A percentile compares a stretch with the other conserved stretches of the same genome.
These are phyloP conservation scores for Pythium brassicae DNA, from an alignment of 352 stramenopile species.

Conservation along the genomic window DNA sequence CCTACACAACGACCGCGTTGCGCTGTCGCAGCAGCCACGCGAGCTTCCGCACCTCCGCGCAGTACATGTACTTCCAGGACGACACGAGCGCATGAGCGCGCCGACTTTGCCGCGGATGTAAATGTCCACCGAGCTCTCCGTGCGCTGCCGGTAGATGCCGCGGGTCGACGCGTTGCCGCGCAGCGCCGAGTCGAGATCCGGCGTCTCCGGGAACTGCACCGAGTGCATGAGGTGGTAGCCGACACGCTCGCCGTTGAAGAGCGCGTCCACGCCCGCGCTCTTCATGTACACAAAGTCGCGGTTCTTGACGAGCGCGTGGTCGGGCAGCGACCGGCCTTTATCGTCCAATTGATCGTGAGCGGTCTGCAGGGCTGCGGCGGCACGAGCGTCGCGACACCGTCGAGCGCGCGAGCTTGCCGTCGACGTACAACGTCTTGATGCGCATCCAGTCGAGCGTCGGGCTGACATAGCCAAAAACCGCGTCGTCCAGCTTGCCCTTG, in stretches of 20 bases:
- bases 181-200: slow-evolving; percentile 25
- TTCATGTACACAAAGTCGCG: slow-evolving; percentile 64
- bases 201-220: slow-evolving; percentile 45
- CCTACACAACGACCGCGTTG: too few species aligned
- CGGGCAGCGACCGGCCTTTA: slow-evolving; percentile 30
- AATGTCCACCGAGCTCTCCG: slow-evolving; percentile 42
- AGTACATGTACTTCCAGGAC: slow-evolving; percentile 34
- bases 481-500: slow-evolving; percentile 14
- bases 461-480: slow-evolving; percentile 9
- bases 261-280: slow-evolving; percentile 33
- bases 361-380: slow-evolving; percentile 35
- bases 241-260: slow-evolving; percentile 38
- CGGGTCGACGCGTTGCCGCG: slow-evolving; percentile 55
- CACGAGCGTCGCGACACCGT: slow-evolving; percentile 35
- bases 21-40: slow-evolving; percentile 16
- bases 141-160: slow-evolving; percentile 43
- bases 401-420: slow-evolving; percentile 45
- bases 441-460: slow-evolving; percentile 41
- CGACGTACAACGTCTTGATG: slow-evolving; percentile 48
- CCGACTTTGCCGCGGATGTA: slow-evolving; percentile 38
- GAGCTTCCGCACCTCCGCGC: slow-evolving; percentile 52
- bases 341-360: slow-evolving; percentile 57
- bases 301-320: slow-evolving; percentile 42
- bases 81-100: slow-evolving; percentile 37
- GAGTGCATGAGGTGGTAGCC: slow-evolving; percentile 68